Conservation (phyloP, 140 eudicot species). For the Erigeron philadelphicus region DNA sequence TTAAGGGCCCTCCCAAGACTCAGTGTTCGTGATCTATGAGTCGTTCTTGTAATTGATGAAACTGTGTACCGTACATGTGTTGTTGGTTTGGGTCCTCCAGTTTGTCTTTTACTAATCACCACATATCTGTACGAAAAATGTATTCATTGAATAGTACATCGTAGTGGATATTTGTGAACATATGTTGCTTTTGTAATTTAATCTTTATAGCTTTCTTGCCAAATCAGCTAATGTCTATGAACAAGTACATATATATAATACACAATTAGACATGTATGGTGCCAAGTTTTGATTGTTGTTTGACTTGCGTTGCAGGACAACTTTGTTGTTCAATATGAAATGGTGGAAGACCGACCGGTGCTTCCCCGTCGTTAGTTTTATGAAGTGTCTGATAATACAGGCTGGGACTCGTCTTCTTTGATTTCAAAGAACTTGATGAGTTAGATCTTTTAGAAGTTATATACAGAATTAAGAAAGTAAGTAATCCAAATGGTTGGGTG, state of each 20-base stretch:
- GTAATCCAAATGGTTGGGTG: conserved; percentile 32
- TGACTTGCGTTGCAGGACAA: conserved; percentile 59
- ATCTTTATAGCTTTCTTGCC: no score
- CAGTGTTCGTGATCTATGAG: background rate
- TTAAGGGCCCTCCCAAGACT: no score
- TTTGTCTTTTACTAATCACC: background rate
- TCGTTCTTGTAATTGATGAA: background rate
- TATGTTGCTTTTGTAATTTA: background rate
- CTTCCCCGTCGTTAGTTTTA: conserved; percentile 52
- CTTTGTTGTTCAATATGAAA: conserved; percentile 72
- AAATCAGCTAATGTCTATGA: no score
- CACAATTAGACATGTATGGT: conserved; percentile 3
- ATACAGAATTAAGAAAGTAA: conserved; percentile 25
- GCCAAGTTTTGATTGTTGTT: conserved; percentile 15
- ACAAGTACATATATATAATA: background rate
- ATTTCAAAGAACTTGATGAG: conserved; percentile 18
- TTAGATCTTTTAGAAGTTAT: conserved; percentile 29
- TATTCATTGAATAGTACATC: background rate
- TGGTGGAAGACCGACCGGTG: conserved; percentile 73
- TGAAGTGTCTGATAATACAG: conserved; percentile 11
- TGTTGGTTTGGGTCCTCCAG: background rate
- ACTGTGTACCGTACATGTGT: background rate
- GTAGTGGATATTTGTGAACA: background rate
- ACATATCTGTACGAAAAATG: background rate
- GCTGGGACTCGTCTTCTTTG: background rate